A percentile compares a stretch with the other conserved stretches of the same genome.
Conservation (phyloP, 164 flowering plant species). For the Magnolia sinica region DNA sequence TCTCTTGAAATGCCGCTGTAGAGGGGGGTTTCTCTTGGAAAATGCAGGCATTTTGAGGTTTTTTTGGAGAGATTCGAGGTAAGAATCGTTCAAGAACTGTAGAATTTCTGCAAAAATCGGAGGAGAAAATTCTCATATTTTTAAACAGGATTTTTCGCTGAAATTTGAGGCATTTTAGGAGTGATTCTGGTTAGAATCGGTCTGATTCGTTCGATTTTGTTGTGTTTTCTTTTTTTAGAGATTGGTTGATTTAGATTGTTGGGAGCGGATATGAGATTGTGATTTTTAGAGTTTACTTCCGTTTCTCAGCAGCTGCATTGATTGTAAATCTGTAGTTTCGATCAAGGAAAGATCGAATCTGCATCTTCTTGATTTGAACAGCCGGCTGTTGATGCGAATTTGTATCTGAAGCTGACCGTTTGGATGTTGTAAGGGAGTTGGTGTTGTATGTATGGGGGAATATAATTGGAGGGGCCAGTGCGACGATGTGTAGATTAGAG, state of each 20-base stretch:
- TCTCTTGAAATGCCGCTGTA: neutral
- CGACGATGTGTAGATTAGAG: conserved; percentile 24
- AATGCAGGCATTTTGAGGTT: neutral
- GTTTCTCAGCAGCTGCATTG: conserved; percentile 9
- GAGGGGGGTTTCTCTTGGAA: neutral
- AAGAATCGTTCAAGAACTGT: neutral
- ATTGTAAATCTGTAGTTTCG: conserved; percentile 7
- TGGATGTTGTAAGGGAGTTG: conserved; percentile 3
- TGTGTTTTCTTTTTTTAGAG: neutral
- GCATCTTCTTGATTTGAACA: neutral
- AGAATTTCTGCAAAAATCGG: neutral
- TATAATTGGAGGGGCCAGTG: neutral
- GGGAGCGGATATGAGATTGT: neutral
- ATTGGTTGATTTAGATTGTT: neutral
- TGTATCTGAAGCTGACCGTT: neutral
- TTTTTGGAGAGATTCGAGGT: neutral
- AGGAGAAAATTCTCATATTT: neutral
- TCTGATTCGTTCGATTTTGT: neutral
- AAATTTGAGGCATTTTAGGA: neutral
- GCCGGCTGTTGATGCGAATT: neutral
- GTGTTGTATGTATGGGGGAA: conserved; percentile 1
- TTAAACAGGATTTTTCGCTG: neutral
- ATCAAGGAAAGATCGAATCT: neutral
- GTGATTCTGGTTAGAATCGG: neutral
- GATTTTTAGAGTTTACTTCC: neutral